Evolutionary conservation across 768 basidiomycete species (phyloP).

Genomic region (Kwoniella sp.): DNA sequence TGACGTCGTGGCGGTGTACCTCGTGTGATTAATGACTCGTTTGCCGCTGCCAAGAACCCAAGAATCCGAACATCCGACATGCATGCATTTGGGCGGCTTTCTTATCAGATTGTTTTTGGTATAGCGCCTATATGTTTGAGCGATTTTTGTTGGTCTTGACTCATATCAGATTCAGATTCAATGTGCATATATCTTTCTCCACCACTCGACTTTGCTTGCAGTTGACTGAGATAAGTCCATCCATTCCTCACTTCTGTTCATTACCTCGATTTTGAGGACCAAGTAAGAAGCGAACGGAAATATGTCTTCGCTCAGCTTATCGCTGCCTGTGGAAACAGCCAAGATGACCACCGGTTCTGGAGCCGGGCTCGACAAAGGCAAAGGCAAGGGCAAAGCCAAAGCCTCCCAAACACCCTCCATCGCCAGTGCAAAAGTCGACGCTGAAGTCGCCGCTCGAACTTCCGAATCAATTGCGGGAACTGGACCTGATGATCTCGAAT

Average conservation of each 20-base stretch:
- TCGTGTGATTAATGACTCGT: too few species aligned
- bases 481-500: constrained; percentile 38
- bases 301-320: not conserved
- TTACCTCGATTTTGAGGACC: too few species aligned
- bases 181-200: too few species aligned
- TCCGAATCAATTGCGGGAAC: not conserved
- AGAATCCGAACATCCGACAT: too few species aligned
- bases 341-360: not conserved
- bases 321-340: not conserved
- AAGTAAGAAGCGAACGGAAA: not conserved
- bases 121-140: not conserved
- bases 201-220: too few species aligned
- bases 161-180: too few species aligned
- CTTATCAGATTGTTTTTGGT: not conserved
- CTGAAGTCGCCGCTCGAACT: not conserved
- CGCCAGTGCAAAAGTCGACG: constrained; percentile 5
- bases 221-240: too few species aligned
- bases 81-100: not conserved
- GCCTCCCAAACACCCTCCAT: not conserved
- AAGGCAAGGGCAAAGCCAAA: constrained; percentile 10
- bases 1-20: too few species aligned
- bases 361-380: too few species aligned
- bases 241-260: too few species aligned
- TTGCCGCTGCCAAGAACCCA: not conserved
- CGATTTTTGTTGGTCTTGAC: too few species aligned